A percentile compares a stretch with the other conserved stretches of the same genome.
phyloP scores from a whole-genome alignment of 1,284 basidiomycete species.

The Cryptococcus sp. region DNA sequence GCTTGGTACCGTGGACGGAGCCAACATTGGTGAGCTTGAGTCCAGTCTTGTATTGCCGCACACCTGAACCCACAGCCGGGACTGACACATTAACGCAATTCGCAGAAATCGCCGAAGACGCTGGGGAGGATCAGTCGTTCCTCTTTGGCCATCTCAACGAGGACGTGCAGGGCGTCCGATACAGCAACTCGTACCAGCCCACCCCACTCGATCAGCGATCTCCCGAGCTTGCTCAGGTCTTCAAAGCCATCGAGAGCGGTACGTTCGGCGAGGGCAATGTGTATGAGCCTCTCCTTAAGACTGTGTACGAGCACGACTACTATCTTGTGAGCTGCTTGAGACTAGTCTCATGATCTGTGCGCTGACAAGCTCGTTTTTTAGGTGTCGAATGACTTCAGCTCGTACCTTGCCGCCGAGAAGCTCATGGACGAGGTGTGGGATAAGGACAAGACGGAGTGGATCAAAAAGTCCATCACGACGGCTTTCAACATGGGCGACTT shows the following conservation, averaged over 20 bases:
- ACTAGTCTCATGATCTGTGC: too few species aligned
- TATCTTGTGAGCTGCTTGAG: conserved; percentile 41
- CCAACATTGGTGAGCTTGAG: conserved; percentile 67
- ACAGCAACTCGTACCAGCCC: conserved; percentile 79
- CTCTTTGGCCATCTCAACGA: conserved; percentile 51
- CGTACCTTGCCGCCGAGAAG: conserved; percentile 75
- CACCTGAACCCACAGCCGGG: not conserved
- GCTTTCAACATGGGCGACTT: conserved; percentile 89
- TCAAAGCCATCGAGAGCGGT: conserved; percentile 70
- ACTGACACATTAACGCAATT: not conserved
- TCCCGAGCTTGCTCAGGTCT: conserved; percentile 65
- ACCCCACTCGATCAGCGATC: conserved; percentile 77
- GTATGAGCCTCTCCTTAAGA: conserved; percentile 68
- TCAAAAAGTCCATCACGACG: conserved; percentile 83
- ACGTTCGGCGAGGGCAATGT: conserved; percentile 72
- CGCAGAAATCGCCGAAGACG: conserved; percentile 81
- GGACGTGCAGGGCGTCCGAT: conserved; percentile 74
- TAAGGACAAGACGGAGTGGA: conserved; percentile 75
- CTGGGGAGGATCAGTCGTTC: conserved; percentile 61
- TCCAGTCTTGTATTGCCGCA: not conserved
- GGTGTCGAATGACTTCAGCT: conserved; percentile 86
- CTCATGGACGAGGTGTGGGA: conserved; percentile 85
- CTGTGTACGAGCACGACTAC: conserved; percentile 62
- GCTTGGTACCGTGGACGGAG: conserved; percentile 69
- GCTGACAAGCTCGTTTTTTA: conserved; percentile 40